phyloP scores from a whole-genome alignment of 23 red algal genomes.

The Gracilaria caudata region DNA sequence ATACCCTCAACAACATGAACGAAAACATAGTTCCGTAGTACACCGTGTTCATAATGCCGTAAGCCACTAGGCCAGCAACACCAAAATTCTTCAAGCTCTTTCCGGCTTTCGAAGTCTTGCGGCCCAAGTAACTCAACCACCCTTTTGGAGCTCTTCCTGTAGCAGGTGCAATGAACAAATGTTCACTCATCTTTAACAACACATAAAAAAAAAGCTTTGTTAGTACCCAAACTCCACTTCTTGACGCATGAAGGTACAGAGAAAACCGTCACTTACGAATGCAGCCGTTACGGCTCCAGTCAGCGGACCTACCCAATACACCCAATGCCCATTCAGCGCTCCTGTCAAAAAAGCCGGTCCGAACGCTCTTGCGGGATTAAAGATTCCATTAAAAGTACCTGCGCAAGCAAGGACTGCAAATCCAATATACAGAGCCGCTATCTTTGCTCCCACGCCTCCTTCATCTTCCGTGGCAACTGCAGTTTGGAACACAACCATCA shows the following conservation, averaged over 20 bases:
- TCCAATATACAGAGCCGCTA: constrained; percentile 69
- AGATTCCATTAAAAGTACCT: constrained; percentile 42
- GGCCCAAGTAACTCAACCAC: constrained; percentile 17
- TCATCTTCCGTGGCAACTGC: constrained; percentile 59
- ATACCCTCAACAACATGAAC: constrained; percentile 62
- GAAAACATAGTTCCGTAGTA: constrained; percentile 81
- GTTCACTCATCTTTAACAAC: constrained; percentile 32
- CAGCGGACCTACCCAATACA: constrained; percentile 57
- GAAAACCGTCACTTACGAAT: constrained; percentile 32
- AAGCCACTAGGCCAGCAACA: constrained; percentile 76
- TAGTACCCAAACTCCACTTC: neutral
- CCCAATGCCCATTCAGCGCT: constrained; percentile 43
- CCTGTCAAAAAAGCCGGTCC: constrained; percentile 48
- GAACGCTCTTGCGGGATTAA: constrained; percentile 67
- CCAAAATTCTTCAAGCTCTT: constrained; percentile 64
- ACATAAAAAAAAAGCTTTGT: neutral
- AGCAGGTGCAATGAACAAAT: constrained; percentile 63
- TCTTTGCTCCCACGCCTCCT: constrained; percentile 52
- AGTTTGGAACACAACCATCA: constrained; percentile 53
- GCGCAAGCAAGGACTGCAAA: constrained; percentile 53
- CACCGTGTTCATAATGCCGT: constrained; percentile 78
- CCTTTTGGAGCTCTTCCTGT: constrained; percentile 22
- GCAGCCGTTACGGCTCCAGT: constrained; percentile 35
- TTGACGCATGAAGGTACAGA: neutral
- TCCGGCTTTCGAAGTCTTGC: constrained; percentile 6